These are phyloP conservation scores for Oenanthe javanica DNA, from an alignment of 140 eudicot genomes.

Conservation along the genomic window DNA sequence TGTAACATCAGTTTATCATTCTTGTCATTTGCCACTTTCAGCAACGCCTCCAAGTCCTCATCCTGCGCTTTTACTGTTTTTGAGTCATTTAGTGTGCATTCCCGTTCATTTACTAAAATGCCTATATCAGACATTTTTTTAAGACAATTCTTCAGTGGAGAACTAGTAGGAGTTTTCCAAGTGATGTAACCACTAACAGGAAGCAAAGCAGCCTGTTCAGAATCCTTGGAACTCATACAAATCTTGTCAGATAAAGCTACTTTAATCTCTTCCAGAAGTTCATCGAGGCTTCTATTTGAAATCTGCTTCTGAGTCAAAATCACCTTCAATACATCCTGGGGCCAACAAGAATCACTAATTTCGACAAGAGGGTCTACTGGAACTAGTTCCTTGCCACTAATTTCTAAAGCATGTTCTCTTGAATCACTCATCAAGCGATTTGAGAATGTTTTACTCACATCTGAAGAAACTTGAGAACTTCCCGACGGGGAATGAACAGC, in stretches of 20 bases:
- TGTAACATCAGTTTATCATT: constrained; percentile 14
- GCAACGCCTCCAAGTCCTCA: constrained; percentile 16
- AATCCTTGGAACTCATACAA: constrained; percentile 9
- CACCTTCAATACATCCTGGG: constrained; percentile 20
- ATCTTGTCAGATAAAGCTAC: constrained; percentile 16
- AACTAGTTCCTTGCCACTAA: constrained; percentile 51
- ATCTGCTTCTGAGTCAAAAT: constrained; percentile 34
- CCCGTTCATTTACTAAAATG: constrained; percentile 2
- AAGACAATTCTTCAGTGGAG: constrained; percentile 19
- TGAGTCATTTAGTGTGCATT: constrained; percentile 10
- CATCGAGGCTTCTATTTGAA: constrained; percentile 30
- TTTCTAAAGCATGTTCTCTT: constrained; percentile 18
- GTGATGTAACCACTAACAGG: constrained; percentile 49
- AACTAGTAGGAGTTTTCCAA: constrained; percentile 42
- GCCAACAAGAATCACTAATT: constrained; percentile 33
- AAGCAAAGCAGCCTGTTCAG: constrained; percentile 14
- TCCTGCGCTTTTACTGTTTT: background rate
- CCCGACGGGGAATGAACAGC: constrained; percentile 26
- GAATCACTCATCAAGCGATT: background rate
- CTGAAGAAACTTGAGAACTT: constrained; percentile 21
- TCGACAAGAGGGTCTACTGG: constrained; percentile 17
- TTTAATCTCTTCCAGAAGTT: constrained; percentile 51
- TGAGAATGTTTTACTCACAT: constrained; percentile 2
- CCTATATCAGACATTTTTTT: constrained; percentile 1
- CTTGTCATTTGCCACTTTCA: constrained; percentile 15